Percentiles rank a stretch among this genome's conserved stretches.
Evolutionary conservation across 2,329 filamentous ascomycete species (phyloP).

Genomic region (Cyanodermella asteris): DNA sequence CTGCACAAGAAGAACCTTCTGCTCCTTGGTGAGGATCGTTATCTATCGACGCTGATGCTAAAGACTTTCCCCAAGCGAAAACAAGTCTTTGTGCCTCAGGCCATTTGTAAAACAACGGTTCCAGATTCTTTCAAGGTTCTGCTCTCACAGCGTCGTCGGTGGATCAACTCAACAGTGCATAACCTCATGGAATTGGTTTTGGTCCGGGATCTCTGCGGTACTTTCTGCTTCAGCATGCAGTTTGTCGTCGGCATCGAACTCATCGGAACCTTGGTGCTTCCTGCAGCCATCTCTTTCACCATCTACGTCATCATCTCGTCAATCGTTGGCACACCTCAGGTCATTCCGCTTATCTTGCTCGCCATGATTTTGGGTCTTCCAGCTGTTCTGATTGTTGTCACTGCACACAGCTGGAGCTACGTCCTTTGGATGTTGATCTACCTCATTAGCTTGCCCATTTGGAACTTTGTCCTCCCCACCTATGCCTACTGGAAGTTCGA

Average conservation of each 20-base stretch:
- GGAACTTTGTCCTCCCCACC: slow-evolving; percentile 87
- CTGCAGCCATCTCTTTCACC: slow-evolving; percentile 90
- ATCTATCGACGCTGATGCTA: slow-evolving; percentile 83
- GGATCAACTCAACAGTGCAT: slow-evolving; percentile 99
- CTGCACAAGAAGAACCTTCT: slow-evolving; percentile 33
- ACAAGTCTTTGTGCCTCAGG: slow-evolving; percentile 94
- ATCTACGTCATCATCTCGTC: slow-evolving; percentile 85
- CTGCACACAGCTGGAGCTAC: slow-evolving; percentile 80
- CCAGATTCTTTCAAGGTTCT: slow-evolving; percentile 83
- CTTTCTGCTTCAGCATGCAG: slow-evolving; percentile 99
- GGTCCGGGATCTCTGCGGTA: slow-evolving; percentile 87
- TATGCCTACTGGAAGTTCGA: slow-evolving; percentile 99
- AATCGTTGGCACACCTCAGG: slow-evolving; percentile 54
- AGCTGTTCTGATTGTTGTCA: slow-evolving; percentile 74
- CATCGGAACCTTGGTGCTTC: slow-evolving; percentile 79
- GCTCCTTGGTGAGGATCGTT: slow-evolving; percentile 9
- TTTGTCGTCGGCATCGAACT: slow-evolving; percentile 94
- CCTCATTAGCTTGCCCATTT: slow-evolving; percentile 73
- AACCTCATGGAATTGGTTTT: slow-evolving; percentile 95
- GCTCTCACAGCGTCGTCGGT: slow-evolving; percentile 81
- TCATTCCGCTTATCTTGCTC: slow-evolving; percentile 78
- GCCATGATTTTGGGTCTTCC: slow-evolving; percentile 84
- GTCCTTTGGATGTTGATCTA: slow-evolving; percentile 96
- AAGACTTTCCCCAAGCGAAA: slow-evolving; percentile 98
- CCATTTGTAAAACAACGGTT: slow-evolving; percentile 95